phyloP scores from a whole-genome alignment of 768 basidiomycete genomes.

The Coprinopsis cinerea region DNA sequence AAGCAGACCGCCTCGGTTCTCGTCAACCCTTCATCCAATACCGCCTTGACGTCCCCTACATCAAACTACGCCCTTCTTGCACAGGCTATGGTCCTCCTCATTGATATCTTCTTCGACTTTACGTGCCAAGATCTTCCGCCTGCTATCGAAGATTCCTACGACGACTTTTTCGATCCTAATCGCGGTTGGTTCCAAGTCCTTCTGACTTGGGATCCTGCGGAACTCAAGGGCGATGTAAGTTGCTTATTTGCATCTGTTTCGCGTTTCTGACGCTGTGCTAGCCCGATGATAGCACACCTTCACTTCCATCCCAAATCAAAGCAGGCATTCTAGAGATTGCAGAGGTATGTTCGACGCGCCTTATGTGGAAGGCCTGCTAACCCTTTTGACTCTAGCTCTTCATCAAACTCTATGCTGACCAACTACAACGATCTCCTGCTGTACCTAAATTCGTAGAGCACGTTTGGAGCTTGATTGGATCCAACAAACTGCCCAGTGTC shows the following conservation, averaged over 20 bases:
- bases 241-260: slow-evolving; percentile 4
- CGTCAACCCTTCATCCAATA: slow-evolving; percentile 27
- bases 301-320: slow-evolving; percentile 85
- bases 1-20: slow-evolving; percentile 53
- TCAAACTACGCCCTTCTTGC: slow-evolving; percentile 47
- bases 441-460: slow-evolving; percentile 74
- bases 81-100: slow-evolving; percentile 69
- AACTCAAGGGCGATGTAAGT: slow-evolving; percentile 67
- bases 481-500: slow-evolving; percentile 59
- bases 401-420: slow-evolving; percentile 78
- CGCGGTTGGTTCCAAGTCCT: slow-evolving; percentile 76
- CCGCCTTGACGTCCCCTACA: neutral
- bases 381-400: slow-evolving; percentile 46
- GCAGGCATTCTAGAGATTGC: slow-evolving; percentile 86
- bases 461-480: slow-evolving; percentile 87
- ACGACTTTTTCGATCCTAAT: slow-evolving; percentile 70
- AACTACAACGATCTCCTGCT: slow-evolving; percentile 55
- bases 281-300: slow-evolving; percentile 79
- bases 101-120: slow-evolving; percentile 90
- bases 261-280: slow-evolving; percentile 22
- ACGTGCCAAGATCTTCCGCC: slow-evolving; percentile 94
- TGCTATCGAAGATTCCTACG: slow-evolving; percentile 83
- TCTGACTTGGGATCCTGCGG: slow-evolving; percentile 69
- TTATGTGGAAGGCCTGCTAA: slow-evolving; percentile 5
- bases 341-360: slow-evolving; percentile 50